Base-by-base conservation (phyloP, 1,284 basidiomycete species). In the Somion occarium region DNA sequence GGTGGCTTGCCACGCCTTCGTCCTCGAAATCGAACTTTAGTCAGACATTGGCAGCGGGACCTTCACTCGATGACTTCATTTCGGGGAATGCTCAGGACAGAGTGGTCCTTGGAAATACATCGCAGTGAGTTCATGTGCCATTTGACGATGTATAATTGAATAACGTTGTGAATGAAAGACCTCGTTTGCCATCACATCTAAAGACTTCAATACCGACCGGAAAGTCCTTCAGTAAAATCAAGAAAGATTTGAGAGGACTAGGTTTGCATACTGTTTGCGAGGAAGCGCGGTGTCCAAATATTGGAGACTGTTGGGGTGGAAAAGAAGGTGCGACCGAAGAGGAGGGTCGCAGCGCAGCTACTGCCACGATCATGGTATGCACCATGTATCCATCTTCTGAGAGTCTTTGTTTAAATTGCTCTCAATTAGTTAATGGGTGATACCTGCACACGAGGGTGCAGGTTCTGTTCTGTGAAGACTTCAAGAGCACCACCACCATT, bases 371-470 rank as follows among this genome's bases (percentile, higher is more conserved):
- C 69, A 99, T 99, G 97, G 95, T 92, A 56, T 51, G 78, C n/a
- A n/a, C n/a, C n/a, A n/a, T n/a, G n/a, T 64, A 27, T 39, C 47
- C 38, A 43, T 43, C 22, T 44, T 23, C 22, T 34, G 27, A n/a
- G 46, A 25, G n/a, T 46, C 34, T 26, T 48, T 53, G 18, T 18
- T 24, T 44, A 24, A 38, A 26, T 34, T 44, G 15, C n/a, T n/a
- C n/a, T n/a, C n/a, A n/a, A n/a, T 3, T 59, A 95, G 93, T 74
- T 99, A 27, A 99, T 99, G 97, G 97, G 97, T n/a, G 96, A 99
- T 71, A 97, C 93, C 11, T 99, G 97, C 66, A 99, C 97, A 13
- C 84, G 97, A 63, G 97, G 93, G 0, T 99, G 97, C 72, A 79
- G 95, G 48, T 99, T 99, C 69, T 99, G 97, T 64, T 91, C 95